Evolutionary conservation across 768 basidiomycete species (phyloP).

Genomic region (Hysterangium stoloniferum): DNA sequence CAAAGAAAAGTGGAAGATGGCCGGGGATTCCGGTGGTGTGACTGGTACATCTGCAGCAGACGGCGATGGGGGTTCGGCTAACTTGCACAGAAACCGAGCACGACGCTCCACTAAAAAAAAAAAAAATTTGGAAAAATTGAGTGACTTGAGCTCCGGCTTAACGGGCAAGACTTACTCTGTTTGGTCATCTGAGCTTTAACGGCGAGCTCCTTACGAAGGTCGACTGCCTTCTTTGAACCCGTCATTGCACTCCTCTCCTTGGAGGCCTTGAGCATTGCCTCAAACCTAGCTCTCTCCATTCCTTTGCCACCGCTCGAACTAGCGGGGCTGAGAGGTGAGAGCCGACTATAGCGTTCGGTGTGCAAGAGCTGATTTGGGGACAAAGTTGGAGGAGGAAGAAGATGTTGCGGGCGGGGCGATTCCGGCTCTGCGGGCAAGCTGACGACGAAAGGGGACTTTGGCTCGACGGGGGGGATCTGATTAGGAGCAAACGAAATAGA

Average conservation of each 20-base stretch:
- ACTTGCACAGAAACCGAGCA: slow-evolving; percentile 65
- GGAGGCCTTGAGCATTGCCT: slow-evolving; percentile 52
- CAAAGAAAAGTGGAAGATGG: slow-evolving; percentile 59
- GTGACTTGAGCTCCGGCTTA: too few relatives aligned
- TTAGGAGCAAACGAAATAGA: slow-evolving; percentile 61
- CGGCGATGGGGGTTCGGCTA: slow-evolving; percentile 59
- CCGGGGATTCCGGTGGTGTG: slow-evolving; percentile 63
- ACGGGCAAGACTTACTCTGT: slow-evolving; percentile 52
- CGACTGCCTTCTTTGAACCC: slow-evolving; percentile 39
- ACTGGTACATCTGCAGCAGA: slow-evolving; percentile 49
- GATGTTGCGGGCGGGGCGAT: slow-evolving; percentile 37
- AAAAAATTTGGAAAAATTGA: slow-evolving; percentile 3
- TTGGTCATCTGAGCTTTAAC: slow-evolving; percentile 65
- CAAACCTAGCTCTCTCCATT: slow-evolving; percentile 55
- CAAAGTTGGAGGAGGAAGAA: slow-evolving; percentile 27
- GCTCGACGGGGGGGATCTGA: slow-evolving; percentile 21
- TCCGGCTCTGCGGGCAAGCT: slow-evolving; percentile 38
- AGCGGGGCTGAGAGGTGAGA: slow-evolving; percentile 29
- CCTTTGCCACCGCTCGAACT: slow-evolving; percentile 41
- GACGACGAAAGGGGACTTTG: not conserved
- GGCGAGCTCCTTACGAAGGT: slow-evolving; percentile 70
- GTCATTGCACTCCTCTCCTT: slow-evolving; percentile 44
- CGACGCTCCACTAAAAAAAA: slow-evolving; percentile 56
- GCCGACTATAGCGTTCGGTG: slow-evolving; percentile 52
- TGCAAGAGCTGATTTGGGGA: slow-evolving; percentile 49